Conservation (phyloP, 768 basidiomycete species). For the Termitomyces sp. region DNA sequence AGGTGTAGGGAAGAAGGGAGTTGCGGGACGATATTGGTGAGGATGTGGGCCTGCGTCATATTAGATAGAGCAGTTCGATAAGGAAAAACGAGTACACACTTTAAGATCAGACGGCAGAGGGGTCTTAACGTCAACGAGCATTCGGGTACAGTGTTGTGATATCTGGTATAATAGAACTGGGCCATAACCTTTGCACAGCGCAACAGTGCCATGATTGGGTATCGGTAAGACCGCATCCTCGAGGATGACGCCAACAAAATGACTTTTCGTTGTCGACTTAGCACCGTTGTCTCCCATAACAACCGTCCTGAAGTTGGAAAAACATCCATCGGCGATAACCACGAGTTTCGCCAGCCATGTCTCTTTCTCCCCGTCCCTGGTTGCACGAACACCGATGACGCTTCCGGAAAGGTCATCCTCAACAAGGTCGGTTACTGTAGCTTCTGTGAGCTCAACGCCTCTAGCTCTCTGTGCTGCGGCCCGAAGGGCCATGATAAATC, state of each 20-base stretch:
- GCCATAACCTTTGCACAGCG: slow-evolving; percentile 72
- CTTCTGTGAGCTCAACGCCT: slow-evolving; percentile 80
- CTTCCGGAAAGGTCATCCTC: slow-evolving; percentile 43
- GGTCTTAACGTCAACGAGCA: slow-evolving; percentile 85
- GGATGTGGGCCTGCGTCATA: slow-evolving; percentile 54
- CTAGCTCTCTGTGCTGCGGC: slow-evolving; percentile 52
- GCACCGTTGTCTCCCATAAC: slow-evolving; percentile 51
- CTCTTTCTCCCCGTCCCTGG: slow-evolving; percentile 44
- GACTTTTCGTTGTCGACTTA: slow-evolving; percentile 57
- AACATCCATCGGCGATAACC: slow-evolving; percentile 90
- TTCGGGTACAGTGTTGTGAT: slow-evolving; percentile 81
- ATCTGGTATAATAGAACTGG: slow-evolving; percentile 95
- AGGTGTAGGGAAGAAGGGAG: slow-evolving; percentile 70
- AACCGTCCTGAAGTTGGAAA: slow-evolving; percentile 80
- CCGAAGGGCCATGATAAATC: slow-evolving; percentile 78
- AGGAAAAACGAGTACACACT: slow-evolving; percentile 30
- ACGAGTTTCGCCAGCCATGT: slow-evolving; percentile 72
- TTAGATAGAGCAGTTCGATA: neutral
- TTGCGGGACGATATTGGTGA: slow-evolving; percentile 69
- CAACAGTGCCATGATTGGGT: slow-evolving; percentile 78
- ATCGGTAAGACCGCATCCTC: slow-evolving; percentile 73
- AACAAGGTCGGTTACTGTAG: slow-evolving; percentile 73
- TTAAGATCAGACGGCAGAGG: slow-evolving; percentile 82
- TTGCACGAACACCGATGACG: slow-evolving; percentile 66
- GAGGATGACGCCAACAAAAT: slow-evolving; percentile 85